Evolutionary conservation across 192 early-diverging fungal species (phyloP), one percentile per base, ranked within the genome.

Genomic region (Podila epigama): DNA sequence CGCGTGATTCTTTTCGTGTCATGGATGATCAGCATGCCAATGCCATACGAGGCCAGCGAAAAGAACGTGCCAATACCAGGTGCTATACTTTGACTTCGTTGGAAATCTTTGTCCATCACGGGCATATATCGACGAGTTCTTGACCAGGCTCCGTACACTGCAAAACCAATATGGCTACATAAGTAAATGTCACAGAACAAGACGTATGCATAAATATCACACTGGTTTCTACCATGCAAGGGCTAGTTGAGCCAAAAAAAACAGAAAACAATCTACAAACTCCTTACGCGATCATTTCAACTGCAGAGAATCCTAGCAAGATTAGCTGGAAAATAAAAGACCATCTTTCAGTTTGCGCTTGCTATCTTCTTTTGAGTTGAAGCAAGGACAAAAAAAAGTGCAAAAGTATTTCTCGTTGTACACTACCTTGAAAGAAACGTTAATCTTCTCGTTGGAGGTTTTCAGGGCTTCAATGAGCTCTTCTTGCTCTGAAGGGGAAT

Each of bases 341-440:
- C 11, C 10, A 59, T 2, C 13, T 20, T 25, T 36, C 25, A 20
- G 15, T 33, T 22, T 63, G 1, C 11, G 5, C 7, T 5, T 13
- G n/a, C 25, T 2, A 9, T 8, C 10, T 35, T 52, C 16, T 5
- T n/a, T n/a, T n/a, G n/a, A n/a, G n/a, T n/a, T n/a, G n/a, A n/a
- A n/a, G n/a, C n/a, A n/a, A n/a, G n/a, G n/a, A n/a, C n/a, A n/a
- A n/a, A n/a, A n/a, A n/a, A n/a, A n/a, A n/a, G n/a, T n/a, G n/a
- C n/a, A n/a, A n/a, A n/a, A n/a, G n/a, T n/a, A n/a, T n/a, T n/a
- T n/a, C n/a, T n/a, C n/a, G n/a, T n/a, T n/a, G n/a, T n/a, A n/a
- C n/a, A n/a, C n/a, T 77, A 37, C 73, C 60, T 68, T 68, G 66
- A 77, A 77, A 33, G 20, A 39, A 27, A 39, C 36, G 42, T 77